Conservation (phyloP, 257 asterid species). For the Thymus mandschuricus region DNA sequence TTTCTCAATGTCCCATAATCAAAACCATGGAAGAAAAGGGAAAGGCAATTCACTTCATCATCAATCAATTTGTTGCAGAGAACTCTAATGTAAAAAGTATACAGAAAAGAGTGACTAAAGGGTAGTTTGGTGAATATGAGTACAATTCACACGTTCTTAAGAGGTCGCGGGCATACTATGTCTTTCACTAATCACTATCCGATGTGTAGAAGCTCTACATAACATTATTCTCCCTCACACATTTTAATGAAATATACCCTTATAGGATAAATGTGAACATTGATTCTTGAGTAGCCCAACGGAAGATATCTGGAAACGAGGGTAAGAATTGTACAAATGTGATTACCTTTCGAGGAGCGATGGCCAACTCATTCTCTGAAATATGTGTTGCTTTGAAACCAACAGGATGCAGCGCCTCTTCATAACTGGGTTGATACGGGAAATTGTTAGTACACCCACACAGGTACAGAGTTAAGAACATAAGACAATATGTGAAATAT, state of each 20-base stretch:
- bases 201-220: neutral
- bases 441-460: conserved; percentile 6
- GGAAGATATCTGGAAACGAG: neutral
- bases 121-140: no score
- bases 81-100: no score
- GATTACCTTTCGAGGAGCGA: conserved; percentile 69
- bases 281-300: neutral
- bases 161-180: no score
- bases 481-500: neutral
- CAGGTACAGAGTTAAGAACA: neutral
- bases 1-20: neutral
- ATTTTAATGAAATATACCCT: neutral
- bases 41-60: no score
- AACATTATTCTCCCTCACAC: neutral
- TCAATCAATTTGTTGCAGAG: no score
- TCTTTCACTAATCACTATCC: no score
- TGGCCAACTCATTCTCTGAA: conserved; percentile 64
- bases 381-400: conserved; percentile 68
- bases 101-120: no score
- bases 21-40: neutral
- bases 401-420: conserved; percentile 69
- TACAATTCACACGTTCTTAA: no score
- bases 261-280: neutral
- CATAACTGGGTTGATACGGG: conserved; percentile 50
- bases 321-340: neutral